phyloP scores from a whole-genome alignment of 2,329 filamentous ascomycete genomes.

The Macrophomina tecta region DNA sequence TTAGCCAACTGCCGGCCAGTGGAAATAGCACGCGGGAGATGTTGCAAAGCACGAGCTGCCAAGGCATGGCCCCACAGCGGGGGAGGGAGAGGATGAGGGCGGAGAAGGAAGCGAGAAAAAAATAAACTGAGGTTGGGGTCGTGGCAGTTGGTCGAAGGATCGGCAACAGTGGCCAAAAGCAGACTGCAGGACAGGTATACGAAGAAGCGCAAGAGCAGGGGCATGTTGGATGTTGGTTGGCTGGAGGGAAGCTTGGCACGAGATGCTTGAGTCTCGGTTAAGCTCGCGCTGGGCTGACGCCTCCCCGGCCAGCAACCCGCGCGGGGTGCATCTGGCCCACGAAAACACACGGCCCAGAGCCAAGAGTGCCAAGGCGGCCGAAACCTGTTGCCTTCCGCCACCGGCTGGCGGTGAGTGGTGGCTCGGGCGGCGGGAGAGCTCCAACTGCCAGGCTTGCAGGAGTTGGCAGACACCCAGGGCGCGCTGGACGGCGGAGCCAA shows the following conservation, averaged over 20 bases:
- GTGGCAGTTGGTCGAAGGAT: neutral
- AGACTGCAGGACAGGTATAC: neutral
- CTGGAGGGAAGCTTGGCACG: neutral
- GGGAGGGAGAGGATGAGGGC: neutral
- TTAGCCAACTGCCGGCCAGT: neutral
- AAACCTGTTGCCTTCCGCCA: slow-evolving; percentile 11
- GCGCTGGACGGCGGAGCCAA: no score
- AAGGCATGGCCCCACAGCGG: slow-evolving; percentile 13
- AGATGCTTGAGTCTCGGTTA: slow-evolving; percentile 23
- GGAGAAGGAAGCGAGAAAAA: neutral
- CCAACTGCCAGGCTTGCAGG: no score
- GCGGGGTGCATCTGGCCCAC: slow-evolving; percentile 4
- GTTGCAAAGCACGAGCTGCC: neutral
- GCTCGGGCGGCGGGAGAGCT: no score
- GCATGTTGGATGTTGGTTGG: neutral
- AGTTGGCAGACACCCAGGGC: no score
- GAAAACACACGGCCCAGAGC: slow-evolving; percentile 1
- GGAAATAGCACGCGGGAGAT: slow-evolving; percentile 4
- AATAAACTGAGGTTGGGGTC: neutral
- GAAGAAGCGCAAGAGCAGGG: no score
- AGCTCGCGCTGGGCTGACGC: neutral
- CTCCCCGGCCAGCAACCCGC: neutral
- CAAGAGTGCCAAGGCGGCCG: slow-evolving; percentile 10
- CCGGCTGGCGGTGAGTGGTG: neutral
- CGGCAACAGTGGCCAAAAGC: neutral